phyloP scores from a whole-genome alignment of 257 asterid species.

The Datura wrightii region DNA sequence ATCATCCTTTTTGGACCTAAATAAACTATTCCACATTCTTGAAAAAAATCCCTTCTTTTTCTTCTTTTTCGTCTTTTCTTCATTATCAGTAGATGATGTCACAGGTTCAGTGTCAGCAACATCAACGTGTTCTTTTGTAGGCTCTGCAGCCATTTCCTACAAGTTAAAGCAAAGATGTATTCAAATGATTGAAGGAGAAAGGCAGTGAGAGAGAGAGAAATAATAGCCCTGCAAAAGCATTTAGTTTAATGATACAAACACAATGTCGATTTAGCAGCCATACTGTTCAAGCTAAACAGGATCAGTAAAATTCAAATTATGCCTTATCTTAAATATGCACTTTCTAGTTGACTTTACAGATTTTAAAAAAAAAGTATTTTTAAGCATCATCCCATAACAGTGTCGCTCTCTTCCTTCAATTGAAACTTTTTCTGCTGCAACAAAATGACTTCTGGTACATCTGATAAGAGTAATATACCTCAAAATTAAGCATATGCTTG shows the following conservation, averaged over 20 bases:
- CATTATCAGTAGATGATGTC: constrained; percentile 48
- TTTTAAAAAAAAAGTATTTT: neutral
- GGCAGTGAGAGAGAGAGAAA: neutral
- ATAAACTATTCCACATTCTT: constrained; percentile 72
- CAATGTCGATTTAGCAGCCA: neutral
- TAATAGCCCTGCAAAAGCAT: neutral
- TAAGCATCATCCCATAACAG: neutral
- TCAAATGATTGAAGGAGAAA: constrained; percentile 11
- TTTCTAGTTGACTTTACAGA: neutral
- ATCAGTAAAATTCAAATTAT: neutral
- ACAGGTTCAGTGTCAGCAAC: constrained; percentile 38
- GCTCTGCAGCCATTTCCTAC: constrained; percentile 67
- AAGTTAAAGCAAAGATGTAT: neutral
- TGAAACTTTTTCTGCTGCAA: neutral
- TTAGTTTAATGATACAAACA: neutral
- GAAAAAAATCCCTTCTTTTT: constrained; percentile 76
- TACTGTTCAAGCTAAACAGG: neutral
- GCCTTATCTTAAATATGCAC: neutral
- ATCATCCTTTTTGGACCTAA: constrained; percentile 69
- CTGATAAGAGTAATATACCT: neutral
- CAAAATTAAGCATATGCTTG: neutral
- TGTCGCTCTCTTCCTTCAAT: neutral
- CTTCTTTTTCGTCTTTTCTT: constrained; percentile 51
- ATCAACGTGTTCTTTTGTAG: constrained; percentile 55
- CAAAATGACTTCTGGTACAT: neutral